Conservation (phyloP, 2,329 filamentous ascomycete genomes). For the Penicillium sp. region DNA sequence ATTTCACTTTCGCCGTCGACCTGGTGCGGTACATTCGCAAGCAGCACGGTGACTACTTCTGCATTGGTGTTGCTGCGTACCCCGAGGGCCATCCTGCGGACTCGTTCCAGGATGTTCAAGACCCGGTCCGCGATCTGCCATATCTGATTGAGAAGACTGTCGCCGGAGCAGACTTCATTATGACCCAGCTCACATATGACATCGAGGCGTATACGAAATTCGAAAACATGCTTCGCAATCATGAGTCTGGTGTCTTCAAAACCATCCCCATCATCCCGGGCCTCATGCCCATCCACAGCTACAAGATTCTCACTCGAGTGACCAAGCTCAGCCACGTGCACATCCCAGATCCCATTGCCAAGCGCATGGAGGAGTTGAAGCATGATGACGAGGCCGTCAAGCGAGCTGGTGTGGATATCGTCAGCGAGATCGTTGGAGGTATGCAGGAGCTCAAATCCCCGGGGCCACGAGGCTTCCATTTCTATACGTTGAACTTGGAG, state of each 20-base stretch:
- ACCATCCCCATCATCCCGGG: constrained; percentile 89
- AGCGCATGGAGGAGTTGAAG: constrained; percentile 56
- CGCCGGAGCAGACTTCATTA: constrained; percentile 94
- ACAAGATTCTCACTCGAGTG: constrained; percentile 90
- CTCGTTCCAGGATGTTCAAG: constrained; percentile 78
- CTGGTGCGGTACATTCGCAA: constrained; percentile 85
- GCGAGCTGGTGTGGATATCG: constrained; percentile 58
- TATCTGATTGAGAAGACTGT: constrained; percentile 87
- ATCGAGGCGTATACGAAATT: constrained; percentile 78
- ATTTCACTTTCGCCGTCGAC: constrained; percentile 87
- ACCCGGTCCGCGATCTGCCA: constrained; percentile 69
- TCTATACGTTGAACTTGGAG: constrained; percentile 95
- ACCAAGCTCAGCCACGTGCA: constrained; percentile 92
- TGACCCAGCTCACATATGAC: constrained; percentile 98
- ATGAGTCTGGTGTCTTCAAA: constrained; percentile 83
- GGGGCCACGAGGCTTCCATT: constrained; percentile 82
- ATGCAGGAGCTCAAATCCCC: constrained; percentile 66
- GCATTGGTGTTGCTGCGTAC: constrained; percentile 90
- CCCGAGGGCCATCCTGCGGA: constrained; percentile 95
- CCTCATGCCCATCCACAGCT: constrained; percentile 96
- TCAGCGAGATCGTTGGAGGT: constrained; percentile 79
- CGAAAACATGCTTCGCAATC: constrained; percentile 73
- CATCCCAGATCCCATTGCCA: constrained; percentile 71
- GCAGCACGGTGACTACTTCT: constrained; percentile 91
- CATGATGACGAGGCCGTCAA: constrained; percentile 53